These are phyloP conservation scores for Dothideomycetes sp. DNA, from an alignment of 2,329 filamentous ascomycete genomes.

Conservation along the genomic window DNA sequence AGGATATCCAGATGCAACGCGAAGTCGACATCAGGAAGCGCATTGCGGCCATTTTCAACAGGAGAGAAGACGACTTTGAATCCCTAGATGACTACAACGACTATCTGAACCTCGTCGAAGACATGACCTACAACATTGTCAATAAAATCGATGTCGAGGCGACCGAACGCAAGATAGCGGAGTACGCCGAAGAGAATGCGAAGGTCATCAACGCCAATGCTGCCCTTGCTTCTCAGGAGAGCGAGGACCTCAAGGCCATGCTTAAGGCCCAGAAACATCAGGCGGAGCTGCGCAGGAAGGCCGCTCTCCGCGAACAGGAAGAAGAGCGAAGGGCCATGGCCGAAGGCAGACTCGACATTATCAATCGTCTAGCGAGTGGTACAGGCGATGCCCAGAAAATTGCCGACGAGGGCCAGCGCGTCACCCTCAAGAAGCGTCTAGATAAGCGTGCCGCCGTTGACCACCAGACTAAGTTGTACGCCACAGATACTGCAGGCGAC, in stretches of 20 bases:
- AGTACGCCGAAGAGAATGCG: slow-evolving; percentile 65
- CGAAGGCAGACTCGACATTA: slow-evolving; percentile 55
- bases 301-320: slow-evolving; percentile 56
- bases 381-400: slow-evolving; percentile 49
- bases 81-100: slow-evolving; percentile 76
- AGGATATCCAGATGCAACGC: slow-evolving; percentile 72
- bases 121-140: slow-evolving; percentile 80
- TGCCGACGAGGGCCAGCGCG: slow-evolving; percentile 41
- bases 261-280: slow-evolving; percentile 55
- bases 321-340: slow-evolving; percentile 55
- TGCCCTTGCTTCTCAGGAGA: slow-evolving; percentile 36
- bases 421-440: slow-evolving; percentile 64
- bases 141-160: slow-evolving; percentile 57
- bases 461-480: slow-evolving; percentile 29
- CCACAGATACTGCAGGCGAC: slow-evolving; percentile 27
- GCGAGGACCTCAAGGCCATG: slow-evolving; percentile 32
- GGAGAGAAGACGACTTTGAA: slow-evolving; percentile 83
- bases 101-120: slow-evolving; percentile 87
- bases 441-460: slow-evolving; percentile 42
- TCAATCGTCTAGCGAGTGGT: slow-evolving; percentile 56
- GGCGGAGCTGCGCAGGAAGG: slow-evolving; percentile 49
- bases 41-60: slow-evolving; percentile 70
- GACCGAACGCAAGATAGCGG: slow-evolving; percentile 47
- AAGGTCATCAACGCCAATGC: slow-evolving; percentile 42
- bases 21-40: slow-evolving; percentile 81